Evolutionary conservation across 768 basidiomycete genomes (phyloP).

Genomic region (Russula ochroleuca): DNA sequence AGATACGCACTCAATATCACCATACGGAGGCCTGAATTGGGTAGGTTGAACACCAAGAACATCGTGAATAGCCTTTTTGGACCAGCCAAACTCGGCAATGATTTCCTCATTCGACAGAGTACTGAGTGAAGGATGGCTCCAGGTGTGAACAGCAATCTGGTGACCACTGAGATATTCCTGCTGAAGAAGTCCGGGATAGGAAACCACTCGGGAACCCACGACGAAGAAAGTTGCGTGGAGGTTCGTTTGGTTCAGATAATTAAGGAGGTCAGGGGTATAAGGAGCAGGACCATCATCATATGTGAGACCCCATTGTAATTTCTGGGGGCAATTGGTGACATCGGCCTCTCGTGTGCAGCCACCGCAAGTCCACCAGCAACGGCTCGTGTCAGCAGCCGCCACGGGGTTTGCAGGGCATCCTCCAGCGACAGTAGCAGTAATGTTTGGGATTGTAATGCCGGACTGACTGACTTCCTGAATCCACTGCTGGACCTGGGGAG

Average conservation of each 20-base stretch:
- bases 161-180: conserved; percentile 73
- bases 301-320: conserved; percentile 54
- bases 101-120: conserved; percentile 73
- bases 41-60: conserved; percentile 73
- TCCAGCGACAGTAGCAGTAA: conserved; percentile 41
- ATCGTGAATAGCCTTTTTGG: conserved; percentile 79
- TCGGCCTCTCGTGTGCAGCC: conserved; percentile 66
- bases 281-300: conserved; percentile 79
- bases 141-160: conserved; percentile 68
- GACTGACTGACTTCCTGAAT: conserved; percentile 54
- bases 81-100: conserved; percentile 87
- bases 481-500: conserved; percentile 65
- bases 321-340: conserved; percentile 68
- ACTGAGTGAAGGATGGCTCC: conserved; percentile 73
- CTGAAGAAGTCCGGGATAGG: conserved; percentile 64
- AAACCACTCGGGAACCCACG: conserved; percentile 76
- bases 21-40: conserved; percentile 78
- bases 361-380: conserved; percentile 82
- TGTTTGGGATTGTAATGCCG: conserved; percentile 55
- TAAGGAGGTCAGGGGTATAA: conserved; percentile 69
- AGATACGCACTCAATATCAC: conserved; percentile 63
- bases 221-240: conserved; percentile 85
- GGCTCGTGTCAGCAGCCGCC: conserved; percentile 46
- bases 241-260: conserved; percentile 58
- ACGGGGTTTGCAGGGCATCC: conserved; percentile 53